phyloP scores from a whole-genome alignment of 257 asterid genomes.

The Thymus quinquecostatus region DNA sequence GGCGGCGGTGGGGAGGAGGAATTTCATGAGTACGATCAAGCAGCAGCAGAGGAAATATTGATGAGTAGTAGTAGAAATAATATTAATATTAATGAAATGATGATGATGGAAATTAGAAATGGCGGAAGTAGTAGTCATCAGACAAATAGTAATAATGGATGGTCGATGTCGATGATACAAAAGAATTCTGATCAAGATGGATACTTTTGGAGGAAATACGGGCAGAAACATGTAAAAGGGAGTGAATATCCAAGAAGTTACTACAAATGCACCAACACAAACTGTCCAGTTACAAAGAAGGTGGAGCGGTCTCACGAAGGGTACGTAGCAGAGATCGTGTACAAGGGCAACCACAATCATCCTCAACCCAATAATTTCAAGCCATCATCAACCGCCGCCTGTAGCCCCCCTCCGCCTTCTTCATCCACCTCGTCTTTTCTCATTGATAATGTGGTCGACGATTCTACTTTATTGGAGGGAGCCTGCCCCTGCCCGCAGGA shows the following conservation, averaged over 20 bases:
- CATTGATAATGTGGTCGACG: too few relatives aligned
- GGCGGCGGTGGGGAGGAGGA: neutral
- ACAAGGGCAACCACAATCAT: conserved; percentile 73
- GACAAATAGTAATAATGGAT: neutral
- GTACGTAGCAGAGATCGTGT: conserved; percentile 59
- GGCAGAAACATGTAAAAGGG: conserved; percentile 84
- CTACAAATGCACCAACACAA: conserved; percentile 61
- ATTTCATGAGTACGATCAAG: too few relatives aligned
- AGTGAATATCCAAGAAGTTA: conserved; percentile 79
- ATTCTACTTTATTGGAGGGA: too few relatives aligned
- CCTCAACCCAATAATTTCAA: conserved; percentile 38
- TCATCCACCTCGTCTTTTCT: neutral
- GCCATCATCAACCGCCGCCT: too few relatives aligned
- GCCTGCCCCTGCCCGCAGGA: too few relatives aligned
- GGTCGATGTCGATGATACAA: too few relatives aligned
- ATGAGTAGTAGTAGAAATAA: too few relatives aligned
- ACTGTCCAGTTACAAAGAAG: conserved; percentile 65
- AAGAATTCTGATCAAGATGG: conserved; percentile 53
- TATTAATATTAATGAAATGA: neutral
- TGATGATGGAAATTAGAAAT: neutral
- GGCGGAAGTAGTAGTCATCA: too few relatives aligned
- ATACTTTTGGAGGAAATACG: conserved; percentile 76
- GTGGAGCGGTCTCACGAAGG: conserved; percentile 72
- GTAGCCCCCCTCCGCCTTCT: neutral
- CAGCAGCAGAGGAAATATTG: too few relatives aligned